phyloP scores from a whole-genome alignment of 2,329 filamentous ascomycete genomes.

The Exophiala lecanii-corni region DNA sequence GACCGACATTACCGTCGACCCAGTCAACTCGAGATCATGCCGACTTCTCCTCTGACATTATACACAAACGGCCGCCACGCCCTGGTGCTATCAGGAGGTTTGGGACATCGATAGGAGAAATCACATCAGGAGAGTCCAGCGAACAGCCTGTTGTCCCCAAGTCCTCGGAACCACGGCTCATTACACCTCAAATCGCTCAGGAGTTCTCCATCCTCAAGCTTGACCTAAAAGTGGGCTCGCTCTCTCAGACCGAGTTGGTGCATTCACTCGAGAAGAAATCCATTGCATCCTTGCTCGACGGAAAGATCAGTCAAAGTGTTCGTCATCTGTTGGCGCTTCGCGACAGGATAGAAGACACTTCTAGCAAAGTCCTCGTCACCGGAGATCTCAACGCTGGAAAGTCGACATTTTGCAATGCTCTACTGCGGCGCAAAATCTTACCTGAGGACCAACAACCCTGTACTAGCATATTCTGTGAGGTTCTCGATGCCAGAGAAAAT shows the following conservation, averaged over 20 bases:
- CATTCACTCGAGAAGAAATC: constrained; percentile 91
- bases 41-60: constrained; percentile 30
- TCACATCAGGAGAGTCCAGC: constrained; percentile 63
- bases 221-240: constrained; percentile 80
- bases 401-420: constrained; percentile 97
- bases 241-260: constrained; percentile 85
- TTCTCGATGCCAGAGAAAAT: constrained; percentile 88
- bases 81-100: constrained; percentile 61
- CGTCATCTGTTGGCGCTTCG: constrained; percentile 81
- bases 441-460: constrained; percentile 98
- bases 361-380: constrained; percentile 93
- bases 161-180: constrained; percentile 69
- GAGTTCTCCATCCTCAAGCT: constrained; percentile 95
- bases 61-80: constrained; percentile 29
- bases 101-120: constrained; percentile 63
- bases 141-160: constrained; percentile 59
- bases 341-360: constrained; percentile 93
- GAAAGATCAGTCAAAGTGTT: constrained; percentile 89
- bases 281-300: constrained; percentile 83
- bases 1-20: constrained; percentile 34
- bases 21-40: constrained; percentile 33
- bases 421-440: constrained; percentile 83
- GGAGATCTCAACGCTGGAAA: constrained; percentile 97
- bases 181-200: constrained; percentile 87
- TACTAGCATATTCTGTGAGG: constrained; percentile 97